Evolutionary conservation across 164 flowering plant genomes (phyloP).

Genomic region (grape (Vitis vinifera)): ASM3070453v1 NC_081821.1:1563001-1563500

Average conservation of each 20-base stretch:
- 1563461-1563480: too few species aligned
- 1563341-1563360: neutral
- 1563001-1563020: constrained; percentile 50
- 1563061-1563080: constrained; percentile 57
- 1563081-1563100: constrained; percentile 13
- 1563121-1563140: neutral
- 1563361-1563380: neutral
- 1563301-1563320: neutral
- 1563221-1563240: constrained; percentile 45
- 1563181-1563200: constrained; percentile 82
- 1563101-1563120: neutral
- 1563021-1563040: constrained; percentile 39
- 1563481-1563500: too few species aligned
- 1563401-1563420: neutral
- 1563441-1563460: too few species aligned
- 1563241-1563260: constrained; percentile 52
- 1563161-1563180: constrained; percentile 5
- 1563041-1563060: constrained; percentile 48
- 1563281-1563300: neutral
- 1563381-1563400: neutral
- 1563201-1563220: constrained; percentile 39
- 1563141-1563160: neutral
- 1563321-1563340: neutral
- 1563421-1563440: neutral
- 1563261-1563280: neutral